A percentile compares a stretch with the other conserved stretches of the same genome.
phyloP scores from a whole-genome alignment of 257 asterid species.

The Solanum virginianum region DNA sequence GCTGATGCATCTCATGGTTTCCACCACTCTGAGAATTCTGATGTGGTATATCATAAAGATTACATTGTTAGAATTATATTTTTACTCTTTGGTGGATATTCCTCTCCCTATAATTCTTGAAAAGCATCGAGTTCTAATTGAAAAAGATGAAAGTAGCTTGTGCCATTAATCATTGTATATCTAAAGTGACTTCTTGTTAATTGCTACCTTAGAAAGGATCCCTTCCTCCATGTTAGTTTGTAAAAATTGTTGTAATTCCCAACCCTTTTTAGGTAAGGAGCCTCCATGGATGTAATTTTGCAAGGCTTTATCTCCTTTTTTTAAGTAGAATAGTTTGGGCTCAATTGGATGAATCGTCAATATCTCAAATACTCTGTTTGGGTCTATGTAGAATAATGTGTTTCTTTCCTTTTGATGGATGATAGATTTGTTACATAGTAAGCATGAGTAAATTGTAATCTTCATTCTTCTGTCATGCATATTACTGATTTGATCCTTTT shows the following conservation, averaged over 20 bases:
- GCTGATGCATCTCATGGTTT: slow-evolving; percentile 39
- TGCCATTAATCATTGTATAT: background rate
- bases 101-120: background rate
- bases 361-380: background rate
- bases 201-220: background rate
- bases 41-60: slow-evolving; percentile 23
- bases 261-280: background rate
- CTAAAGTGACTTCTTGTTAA: background rate
- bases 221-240: background rate
- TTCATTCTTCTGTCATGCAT: background rate
- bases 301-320: background rate
- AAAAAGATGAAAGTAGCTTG: background rate
- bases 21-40: slow-evolving; percentile 28
- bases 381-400: background rate
- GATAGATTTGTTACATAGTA: background rate
- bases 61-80: background rate
- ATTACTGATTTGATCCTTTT: background rate
- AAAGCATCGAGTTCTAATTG: background rate
- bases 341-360: background rate
- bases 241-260: background rate
- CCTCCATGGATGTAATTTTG: background rate
- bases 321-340: background rate
- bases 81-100: background rate
- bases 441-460: background rate
- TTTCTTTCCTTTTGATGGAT: background rate